Evolutionary conservation across 352 stramenopile species (phyloP).

Genomic region (Globisporangium irregulare): DNA sequence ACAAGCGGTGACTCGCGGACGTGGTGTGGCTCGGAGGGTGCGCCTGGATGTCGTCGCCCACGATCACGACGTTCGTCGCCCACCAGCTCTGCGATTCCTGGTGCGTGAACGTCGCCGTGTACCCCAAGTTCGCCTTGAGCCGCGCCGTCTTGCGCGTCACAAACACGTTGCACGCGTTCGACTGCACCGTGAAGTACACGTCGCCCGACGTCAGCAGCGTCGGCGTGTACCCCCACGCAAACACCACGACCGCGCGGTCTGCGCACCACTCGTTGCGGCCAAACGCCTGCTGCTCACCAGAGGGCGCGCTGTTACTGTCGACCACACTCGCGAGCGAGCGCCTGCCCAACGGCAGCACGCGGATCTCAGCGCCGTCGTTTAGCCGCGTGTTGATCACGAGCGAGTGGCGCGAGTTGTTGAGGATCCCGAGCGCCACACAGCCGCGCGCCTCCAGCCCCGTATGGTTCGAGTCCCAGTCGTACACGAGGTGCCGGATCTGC

Average conservation of each 20-base stretch:
- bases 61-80: constrained; percentile 75
- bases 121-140: constrained; percentile 70
- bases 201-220: constrained; percentile 80
- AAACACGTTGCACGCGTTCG: constrained; percentile 80
- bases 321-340: constrained; percentile 50
- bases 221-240: constrained; percentile 84
- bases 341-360: constrained; percentile 57
- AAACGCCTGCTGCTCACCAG: constrained; percentile 8
- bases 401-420: constrained; percentile 80
- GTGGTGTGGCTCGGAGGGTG: constrained; percentile 19
- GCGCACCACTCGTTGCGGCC: constrained; percentile 44
- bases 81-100: constrained; percentile 82
- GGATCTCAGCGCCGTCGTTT: constrained; percentile 74
- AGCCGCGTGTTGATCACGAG: constrained; percentile 66
- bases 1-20: background rate
- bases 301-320: constrained; percentile 14
- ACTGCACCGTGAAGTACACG: constrained; percentile 81
- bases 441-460: constrained; percentile 72
- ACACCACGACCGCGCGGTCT: constrained; percentile 70
- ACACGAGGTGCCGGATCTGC: constrained; percentile 74
- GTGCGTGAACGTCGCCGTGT: constrained; percentile 80
- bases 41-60: constrained; percentile 75
- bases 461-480: constrained; percentile 86
- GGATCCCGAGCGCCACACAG: constrained; percentile 66
- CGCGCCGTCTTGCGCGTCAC: constrained; percentile 77